Evolutionary conservation across 2,329 filamentous ascomycete species (phyloP), one percentile per base, ranked within the genome.

Genomic region (Cadophora gregata): DNA sequence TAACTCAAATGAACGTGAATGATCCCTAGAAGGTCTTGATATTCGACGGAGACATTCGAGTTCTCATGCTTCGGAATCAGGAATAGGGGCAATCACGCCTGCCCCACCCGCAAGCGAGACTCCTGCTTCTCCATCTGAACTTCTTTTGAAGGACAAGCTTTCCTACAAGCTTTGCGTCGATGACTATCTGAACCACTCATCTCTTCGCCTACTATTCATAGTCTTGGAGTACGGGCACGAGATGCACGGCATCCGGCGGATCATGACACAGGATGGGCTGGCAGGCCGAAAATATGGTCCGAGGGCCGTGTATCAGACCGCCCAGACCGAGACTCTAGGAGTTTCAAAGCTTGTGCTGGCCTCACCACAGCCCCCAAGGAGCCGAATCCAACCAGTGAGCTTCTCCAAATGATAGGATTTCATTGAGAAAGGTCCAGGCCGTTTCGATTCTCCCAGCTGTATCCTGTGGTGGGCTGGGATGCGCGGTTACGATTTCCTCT

Each of bases 311-410:
- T 69, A 51, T 69, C 65, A 67, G 66, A 36, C 7, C 24, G 47
- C 25, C 31, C n/a, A 55, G 25, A 64, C 27, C 67, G 68, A 70
- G 61, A 70, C 68, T 64, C 25, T 60, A 38, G 47, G 50, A 36
- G 68, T 70, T 70, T 70, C 68, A 67, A 68, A 55, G n/a, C 63
- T 64, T 58, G 60, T 63, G 38, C 66, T 59, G 63, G 36, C 55
- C 47, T 62, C 61, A 51, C 55, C 51, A 61, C 62, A 63, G 56
- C 62, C 66, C 63, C 61, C 58, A 60, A 42, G 38, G 59, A 24
- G 38, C n/a, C 42, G 27, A 65, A 59, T 25, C 7, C 36, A 9
- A 53, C 42, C 60, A 33, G 59, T 60, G 62, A 53, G 38, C 58
- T 42, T 47, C 8, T 59, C 51, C 36, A 19, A 48, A 50, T 25